Evolutionary conservation across 352 stramenopile species (phyloP), one percentile per base, ranked within the genome.

Genomic region (Phytophthora sp.): DNA sequence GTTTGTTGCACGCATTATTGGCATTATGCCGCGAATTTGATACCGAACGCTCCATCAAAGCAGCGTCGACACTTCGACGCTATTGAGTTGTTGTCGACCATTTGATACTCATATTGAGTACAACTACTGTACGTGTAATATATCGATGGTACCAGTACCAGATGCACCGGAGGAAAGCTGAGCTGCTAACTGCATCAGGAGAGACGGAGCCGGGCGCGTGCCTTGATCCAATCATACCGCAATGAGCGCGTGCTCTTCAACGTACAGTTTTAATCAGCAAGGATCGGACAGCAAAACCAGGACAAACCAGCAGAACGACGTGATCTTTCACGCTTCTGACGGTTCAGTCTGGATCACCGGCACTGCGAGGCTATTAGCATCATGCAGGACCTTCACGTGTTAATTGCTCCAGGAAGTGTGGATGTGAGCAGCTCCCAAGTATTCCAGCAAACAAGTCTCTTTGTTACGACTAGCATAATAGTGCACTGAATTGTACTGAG

Each of bases 271-370:
- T 58, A 51, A 63, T 30, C 23, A 23, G 11, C 27, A 16, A 23
- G 31, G 23, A 50, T 30, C 45, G 57, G 29, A 66, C 64, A 63
- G 56, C 35, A 66, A 66, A 66, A 71, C 29, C 62, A 59, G 46
- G 49, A n/a, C 56, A 66, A 36, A 21, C 16, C 21, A 45, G 31
- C 50, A 63, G 50, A 62, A 68, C 42, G 24, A 57, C 52, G 42
- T 63, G 41, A 62, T 44, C 33, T 11, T 57, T 23, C 27, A 20
- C 29, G 8, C 53, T 30, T 18, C 29, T 21, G 36, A 18, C 21
- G 11, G 20, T 52, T 6, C 38, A 67, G n/a, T 3, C 13, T 55
- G 24, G 15, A 54, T 50, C 50, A 55, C 39, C 50, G 29, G 52
- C 41, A 38, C 27, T 4, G 21, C 12, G 3, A 44, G 13, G 11